Evolutionary conservation across 768 basidiomycete genomes (phyloP), one percentile per base, ranked within the genome.

Genomic region (Ramaria sp.): DNA sequence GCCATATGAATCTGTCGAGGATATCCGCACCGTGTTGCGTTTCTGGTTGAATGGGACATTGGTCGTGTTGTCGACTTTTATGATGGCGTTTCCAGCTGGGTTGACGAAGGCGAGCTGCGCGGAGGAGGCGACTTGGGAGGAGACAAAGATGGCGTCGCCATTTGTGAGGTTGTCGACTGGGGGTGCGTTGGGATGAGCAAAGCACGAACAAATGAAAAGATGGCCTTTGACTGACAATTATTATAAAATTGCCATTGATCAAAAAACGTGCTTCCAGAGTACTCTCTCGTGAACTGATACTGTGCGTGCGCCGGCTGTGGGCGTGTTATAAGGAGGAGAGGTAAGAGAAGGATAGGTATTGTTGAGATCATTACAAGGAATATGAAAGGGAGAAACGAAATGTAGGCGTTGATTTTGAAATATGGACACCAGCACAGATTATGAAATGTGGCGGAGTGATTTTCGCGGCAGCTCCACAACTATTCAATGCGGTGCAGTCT

Each of bases 141-240:
- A 57, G 15, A 62, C 42, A 19, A 62, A 62, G 52, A 72, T 73
- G 15, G 72, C 75, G 65, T 86, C 79, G 57, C 84, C 83, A 57
- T 82, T 82, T 17, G 84, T 87, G 3, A 86, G 70, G 61, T 87
- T 84, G 66, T 88, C 86, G 58, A 73, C 82, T 86, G 60, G 20
- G 52, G 53, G 41, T 49, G 38, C 24, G 13, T 11, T 46, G 10
- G 31, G 19, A 13, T 49, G 48, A 30, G 27, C 10, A 30, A 33
- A 30, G 22, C 11, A 17, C 22, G 11, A 53, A 24, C 20, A 59
- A n/a, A 19, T 22, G 9, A n/a, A 30, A 39, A 57, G 7, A n/a
- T 42, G 27, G 13, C 4, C 53, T 30, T 24, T 38, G 24, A 70
- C 77, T 57, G 60, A 80, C 83, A 78, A 59, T 78, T 60, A 49